Conservation (phyloP, 805 yeast genomes). For the Wickerhamiella lipophila region DNA sequence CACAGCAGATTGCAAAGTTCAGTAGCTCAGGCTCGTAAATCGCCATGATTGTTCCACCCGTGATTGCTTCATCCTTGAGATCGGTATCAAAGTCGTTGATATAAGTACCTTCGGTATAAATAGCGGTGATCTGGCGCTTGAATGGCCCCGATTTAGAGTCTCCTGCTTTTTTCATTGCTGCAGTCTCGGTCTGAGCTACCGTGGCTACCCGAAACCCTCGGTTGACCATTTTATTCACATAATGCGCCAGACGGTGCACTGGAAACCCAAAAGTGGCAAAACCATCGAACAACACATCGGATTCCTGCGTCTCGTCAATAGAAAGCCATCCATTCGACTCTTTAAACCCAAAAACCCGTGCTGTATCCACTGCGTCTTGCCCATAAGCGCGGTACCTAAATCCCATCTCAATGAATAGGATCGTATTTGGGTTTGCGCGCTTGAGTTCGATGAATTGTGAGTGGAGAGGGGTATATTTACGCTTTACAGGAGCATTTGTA, state of each 20-base stretch:
- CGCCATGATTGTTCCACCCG: conserved; percentile 23
- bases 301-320: conserved; percentile 38
- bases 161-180: conserved; percentile 50
- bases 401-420: conserved; percentile 79
- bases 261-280: conserved; percentile 85
- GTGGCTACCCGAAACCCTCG: conserved; percentile 74
- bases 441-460: conserved; percentile 63
- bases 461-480: conserved; percentile 55
- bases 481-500: conserved; percentile 1
- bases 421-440: conserved; percentile 44
- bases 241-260: conserved; percentile 56
- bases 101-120: conserved; percentile 76
- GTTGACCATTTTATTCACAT: conserved; percentile 58
- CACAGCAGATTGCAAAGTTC: conserved; percentile 42
- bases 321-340: conserved; percentile 55
- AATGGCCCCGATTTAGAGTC: conserved; percentile 47
- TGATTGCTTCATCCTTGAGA: background rate
- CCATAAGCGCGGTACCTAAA: conserved; percentile 84
- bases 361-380: conserved; percentile 62
- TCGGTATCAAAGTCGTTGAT: conserved; percentile 40
- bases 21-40: conserved; percentile 14
- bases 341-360: conserved; percentile 43
- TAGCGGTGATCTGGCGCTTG: conserved; percentile 51
- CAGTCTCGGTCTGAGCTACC: conserved; percentile 73
- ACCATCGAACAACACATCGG: conserved; percentile 39